Evolutionary conservation across 2,329 filamentous ascomycete genomes (phyloP), one percentile per base, ranked within the genome.

Genomic region (Cercospora citrullina): DNA sequence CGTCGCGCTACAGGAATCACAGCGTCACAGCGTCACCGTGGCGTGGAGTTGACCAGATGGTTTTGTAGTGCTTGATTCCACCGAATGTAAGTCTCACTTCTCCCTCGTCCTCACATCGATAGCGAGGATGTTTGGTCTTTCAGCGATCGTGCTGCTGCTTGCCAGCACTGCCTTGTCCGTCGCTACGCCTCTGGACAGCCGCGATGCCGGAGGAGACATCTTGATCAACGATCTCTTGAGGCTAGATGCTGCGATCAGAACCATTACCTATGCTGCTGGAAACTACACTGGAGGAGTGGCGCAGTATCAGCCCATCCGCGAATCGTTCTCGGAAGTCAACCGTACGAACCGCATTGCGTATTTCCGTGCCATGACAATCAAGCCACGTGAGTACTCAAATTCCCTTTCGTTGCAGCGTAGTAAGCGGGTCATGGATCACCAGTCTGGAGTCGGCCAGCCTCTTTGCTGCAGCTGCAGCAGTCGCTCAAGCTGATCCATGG

Each of bases 321-420:
- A 71, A 53, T 70, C 72, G 4, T 68, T 72, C 51, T 63, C 68
- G 5, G 68, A 69, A 59, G 68, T 72, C 33, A 72, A 71, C 42
- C 72, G 72, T 30, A 72, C 68, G 16, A 72, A 73, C 65, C 71
- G 71, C 10, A 71, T 71, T 51, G 72, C 72, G 4, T 73, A 72
- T 62, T 69, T 67, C 39, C 68, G 72, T 53, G 72, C 72, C 39
- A 72, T 73, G 71, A 69, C 65, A 16, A 72, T 72, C 51, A 33
- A 63, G 21, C 72, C 69, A 67, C 72, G 69, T 72, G 65, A 45
- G 67, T 66, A 30, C 26, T 16, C 31, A 23, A 18, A 16, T 61
- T 12, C 8, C 18, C 18, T 51, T 42, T 51, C n/a, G 18, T 12
- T 33, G 31, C 31, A n/a, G n/a, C n/a, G n/a, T n/a, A n/a, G n/a